Evolutionary conservation across 306 rosid genomes (phyloP), one percentile per base, ranked within the genome.

Genomic region (Mimosa bimucronata): DNA sequence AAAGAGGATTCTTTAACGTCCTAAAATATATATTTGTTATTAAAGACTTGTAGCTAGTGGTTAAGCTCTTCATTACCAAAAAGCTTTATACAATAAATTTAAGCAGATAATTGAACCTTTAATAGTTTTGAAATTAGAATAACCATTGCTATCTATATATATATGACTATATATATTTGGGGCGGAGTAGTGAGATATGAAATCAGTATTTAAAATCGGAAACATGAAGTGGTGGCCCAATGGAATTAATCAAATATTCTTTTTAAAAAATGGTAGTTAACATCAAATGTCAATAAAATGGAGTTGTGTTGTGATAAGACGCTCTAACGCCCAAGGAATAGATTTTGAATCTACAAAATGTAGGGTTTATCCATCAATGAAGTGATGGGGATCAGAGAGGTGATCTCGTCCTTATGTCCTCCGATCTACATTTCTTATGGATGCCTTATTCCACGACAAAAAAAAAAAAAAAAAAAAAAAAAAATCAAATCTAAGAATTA

Each of bases 261-360:
- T n/a, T n/a, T n/a, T n/a, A n/a, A n/a, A n/a, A 67, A 3, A 37
- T 38, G 29, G 55, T 25, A 23, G 81, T 66, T 77, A 68, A 31
- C 68, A 78, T 53, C 53, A n/a, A 78, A 38, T 55, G 23, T 38
- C 66, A 68, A 53, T 13, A 18, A 68, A 52, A 16, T 34, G 37
- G 57, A 67, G n/a, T 6, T 66, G 66, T 15, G 53, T 67, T 78
- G 18, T 31, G 64, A 73, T 6, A 45, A 71, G 62, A 46, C 61
- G 26, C 75, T 46, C 31, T 7, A 28, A 46, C 61, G 61, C 44
- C 38, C 14, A 18, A 45, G 58, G 3, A 41, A 12, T 70, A 13
- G 37, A 70, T 12, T 26, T 23, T 70, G 6, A 42, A 44, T 42
- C 57, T 25, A 42, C 5, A 44, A 42, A 42, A 70, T 41, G 19